Evolutionary conservation across 2,329 filamentous ascomycete genomes (phyloP).

Genomic region (Pezicula neosporulosa): DNA sequence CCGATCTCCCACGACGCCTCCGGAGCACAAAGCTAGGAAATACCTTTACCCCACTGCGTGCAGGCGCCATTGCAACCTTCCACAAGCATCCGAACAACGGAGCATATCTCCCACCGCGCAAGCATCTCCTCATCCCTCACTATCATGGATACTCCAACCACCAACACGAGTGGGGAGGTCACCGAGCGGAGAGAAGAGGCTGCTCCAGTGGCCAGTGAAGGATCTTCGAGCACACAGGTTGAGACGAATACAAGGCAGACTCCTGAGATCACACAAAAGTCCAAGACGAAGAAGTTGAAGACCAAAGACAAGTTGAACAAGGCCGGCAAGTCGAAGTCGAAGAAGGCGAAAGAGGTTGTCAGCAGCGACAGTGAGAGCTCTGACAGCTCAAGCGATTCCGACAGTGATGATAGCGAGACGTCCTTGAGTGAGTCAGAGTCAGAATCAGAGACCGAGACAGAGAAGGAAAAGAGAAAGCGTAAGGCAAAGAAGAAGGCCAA

Average conservation of each 20-base stretch:
- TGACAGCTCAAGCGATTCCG: conserved; percentile 13
- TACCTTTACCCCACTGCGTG: no score
- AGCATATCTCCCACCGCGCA: no score
- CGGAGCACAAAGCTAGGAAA: no score
- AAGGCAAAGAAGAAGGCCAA: conserved; percentile 33
- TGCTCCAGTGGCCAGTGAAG: conserved; percentile 14
- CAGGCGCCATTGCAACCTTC: no score
- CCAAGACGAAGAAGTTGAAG: conserved; percentile 12
- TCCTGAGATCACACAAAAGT: conserved; percentile 14
- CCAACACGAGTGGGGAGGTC: conserved; percentile 19
- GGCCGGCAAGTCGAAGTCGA: conserved; percentile 16
- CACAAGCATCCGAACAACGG: no score
- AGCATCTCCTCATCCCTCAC: background rate
- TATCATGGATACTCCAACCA: conserved; percentile 25
- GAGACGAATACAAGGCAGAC: conserved; percentile 20
- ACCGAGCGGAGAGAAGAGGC: conserved; percentile 18
- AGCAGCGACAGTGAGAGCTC: conserved; percentile 17
- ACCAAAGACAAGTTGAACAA: conserved; percentile 13
- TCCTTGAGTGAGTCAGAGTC: conserved; percentile 13
- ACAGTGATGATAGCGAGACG: conserved; percentile 12
- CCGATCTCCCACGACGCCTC: no score
- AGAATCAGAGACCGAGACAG: conserved; percentile 24
- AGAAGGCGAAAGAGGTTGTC: conserved; percentile 18
- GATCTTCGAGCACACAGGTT: conserved; percentile 13
- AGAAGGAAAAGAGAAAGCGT: conserved; percentile 30